These are phyloP conservation scores for Talaromyces sp. DNA, from an alignment of 2,329 filamentous ascomycete species.

Conservation along the genomic window DNA sequence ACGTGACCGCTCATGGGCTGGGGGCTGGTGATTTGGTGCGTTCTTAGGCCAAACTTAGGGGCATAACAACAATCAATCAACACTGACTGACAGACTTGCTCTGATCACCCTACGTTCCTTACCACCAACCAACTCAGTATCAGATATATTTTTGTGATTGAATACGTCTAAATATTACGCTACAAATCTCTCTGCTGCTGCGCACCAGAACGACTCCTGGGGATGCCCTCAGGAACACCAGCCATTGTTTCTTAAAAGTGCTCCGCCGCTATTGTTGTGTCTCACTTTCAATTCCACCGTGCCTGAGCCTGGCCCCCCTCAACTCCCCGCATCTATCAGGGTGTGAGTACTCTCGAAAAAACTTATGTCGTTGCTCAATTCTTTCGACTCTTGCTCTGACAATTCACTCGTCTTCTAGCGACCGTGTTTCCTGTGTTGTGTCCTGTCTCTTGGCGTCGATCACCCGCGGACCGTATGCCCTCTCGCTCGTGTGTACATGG, in stretches of 20 bases:
- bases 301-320: conserved; percentile 13
- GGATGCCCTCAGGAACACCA: conserved; percentile 27
- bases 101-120: background rate
- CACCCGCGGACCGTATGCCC: conserved; percentile 12
- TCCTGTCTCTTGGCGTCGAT: conserved; percentile 19
- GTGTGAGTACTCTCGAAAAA: background rate
- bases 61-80: conserved; percentile 4
- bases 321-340: conserved; percentile 15
- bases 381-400: conserved; percentile 1
- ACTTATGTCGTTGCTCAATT: background rate
- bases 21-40: conserved; percentile 3
- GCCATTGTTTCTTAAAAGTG: conserved; percentile 28
- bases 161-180: background rate
- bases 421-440: conserved; percentile 12
- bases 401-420: background rate
- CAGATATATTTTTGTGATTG: background rate
- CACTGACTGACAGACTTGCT: background rate
- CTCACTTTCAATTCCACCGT: conserved; percentile 30
- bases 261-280: conserved; percentile 33
- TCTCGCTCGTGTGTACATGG: conserved; percentile 16
- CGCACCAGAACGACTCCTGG: conserved; percentile 16
- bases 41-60: background rate
- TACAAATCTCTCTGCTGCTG: conserved; percentile 7
- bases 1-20: background rate
- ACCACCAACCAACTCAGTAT: background rate